These are phyloP conservation scores for Tephrocybe sp. DNA, from an alignment of 768 basidiomycete genomes.

Conservation along the genomic window DNA sequence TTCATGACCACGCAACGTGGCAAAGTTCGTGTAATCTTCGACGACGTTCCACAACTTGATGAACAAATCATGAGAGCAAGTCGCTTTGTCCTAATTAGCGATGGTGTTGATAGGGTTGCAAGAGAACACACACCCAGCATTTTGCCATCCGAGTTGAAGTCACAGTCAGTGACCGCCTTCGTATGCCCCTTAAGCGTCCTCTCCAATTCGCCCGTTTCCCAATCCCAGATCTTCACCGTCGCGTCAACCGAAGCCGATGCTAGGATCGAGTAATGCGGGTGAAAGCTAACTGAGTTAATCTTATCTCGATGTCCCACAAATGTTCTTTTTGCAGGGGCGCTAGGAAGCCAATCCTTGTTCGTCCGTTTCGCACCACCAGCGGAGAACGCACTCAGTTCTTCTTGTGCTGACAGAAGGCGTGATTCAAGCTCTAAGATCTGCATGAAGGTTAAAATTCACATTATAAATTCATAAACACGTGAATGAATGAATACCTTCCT, in stretches of 20 bases:
- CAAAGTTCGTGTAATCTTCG: slow-evolving; percentile 24
- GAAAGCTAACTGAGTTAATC: slow-evolving; percentile 62
- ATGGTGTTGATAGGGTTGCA: neutral
- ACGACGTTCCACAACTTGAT: slow-evolving; percentile 40
- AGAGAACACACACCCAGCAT: slow-evolving; percentile 46
- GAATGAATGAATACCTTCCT: slow-evolving; percentile 54
- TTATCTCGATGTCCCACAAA: slow-evolving; percentile 54
- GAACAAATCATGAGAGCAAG: slow-evolving; percentile 24
- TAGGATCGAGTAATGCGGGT: slow-evolving; percentile 65
- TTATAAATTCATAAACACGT: neutral
- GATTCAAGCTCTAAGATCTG: slow-evolving; percentile 65
- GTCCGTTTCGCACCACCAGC: slow-evolving; percentile 8
- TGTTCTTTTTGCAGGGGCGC: slow-evolving; percentile 40
- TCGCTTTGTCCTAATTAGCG: slow-evolving; percentile 5
- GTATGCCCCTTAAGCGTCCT: slow-evolving; percentile 75
- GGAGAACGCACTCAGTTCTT: slow-evolving; percentile 18
- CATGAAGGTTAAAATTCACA: neutral
- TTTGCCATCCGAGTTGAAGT: slow-evolving; percentile 66
- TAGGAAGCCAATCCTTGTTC: slow-evolving; percentile 49
- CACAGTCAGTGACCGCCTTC: slow-evolving; percentile 63
- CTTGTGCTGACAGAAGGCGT: slow-evolving; percentile 45
- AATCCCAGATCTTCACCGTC: slow-evolving; percentile 76
- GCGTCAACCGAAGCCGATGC: slow-evolving; percentile 68
- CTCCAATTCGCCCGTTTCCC: slow-evolving; percentile 77
- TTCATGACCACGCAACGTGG: slow-evolving; percentile 60